These are phyloP conservation scores for Phytophthora nicotianae DNA, from an alignment of 352 stramenopile species.

Conservation along the genomic window DNA sequence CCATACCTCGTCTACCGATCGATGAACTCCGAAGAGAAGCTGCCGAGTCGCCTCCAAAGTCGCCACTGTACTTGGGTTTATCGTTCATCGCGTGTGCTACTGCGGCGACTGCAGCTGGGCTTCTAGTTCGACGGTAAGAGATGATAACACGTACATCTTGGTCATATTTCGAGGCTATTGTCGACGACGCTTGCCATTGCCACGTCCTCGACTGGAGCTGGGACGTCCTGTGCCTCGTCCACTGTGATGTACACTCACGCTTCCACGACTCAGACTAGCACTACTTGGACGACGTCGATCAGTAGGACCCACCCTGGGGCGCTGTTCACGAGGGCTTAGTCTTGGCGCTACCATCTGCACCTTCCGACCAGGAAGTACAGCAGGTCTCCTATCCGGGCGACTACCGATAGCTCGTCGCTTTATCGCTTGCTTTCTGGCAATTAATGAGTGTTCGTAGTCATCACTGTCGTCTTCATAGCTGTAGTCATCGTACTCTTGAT, in stretches of 20 bases:
- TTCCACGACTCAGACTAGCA: constrained; percentile 4
- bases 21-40: constrained; percentile 24
- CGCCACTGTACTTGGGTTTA: constrained; percentile 51
- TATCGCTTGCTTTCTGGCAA: constrained; percentile 20
- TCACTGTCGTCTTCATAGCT: constrained; percentile 12
- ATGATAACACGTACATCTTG: constrained; percentile 8
- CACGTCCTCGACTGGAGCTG: constrained; percentile 11
- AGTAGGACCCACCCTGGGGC: constrained; percentile 4
- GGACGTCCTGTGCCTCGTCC: constrained; percentile 12
- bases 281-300: constrained; percentile 13
- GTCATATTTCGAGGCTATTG: constrained; percentile 17
- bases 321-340: constrained; percentile 14
- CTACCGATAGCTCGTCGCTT: constrained; percentile 20
- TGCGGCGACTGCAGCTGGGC: constrained; percentile 45
- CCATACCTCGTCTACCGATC: constrained; percentile 18
- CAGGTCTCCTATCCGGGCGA: neutral
- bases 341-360: constrained; percentile 34
- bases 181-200: constrained; percentile 31
- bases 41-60: constrained; percentile 24
- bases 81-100: constrained; percentile 59
- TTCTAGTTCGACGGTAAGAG: constrained; percentile 48
- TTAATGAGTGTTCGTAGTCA: constrained; percentile 16
- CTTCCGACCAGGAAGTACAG: constrained; percentile 21
- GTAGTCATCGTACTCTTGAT: constrained; percentile 18
- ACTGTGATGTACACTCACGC: constrained; percentile 6